Evolutionary conservation across 768 basidiomycete species (phyloP), one percentile per base, ranked within the genome.

Genomic region (Boletus vermiculosoides): DNA sequence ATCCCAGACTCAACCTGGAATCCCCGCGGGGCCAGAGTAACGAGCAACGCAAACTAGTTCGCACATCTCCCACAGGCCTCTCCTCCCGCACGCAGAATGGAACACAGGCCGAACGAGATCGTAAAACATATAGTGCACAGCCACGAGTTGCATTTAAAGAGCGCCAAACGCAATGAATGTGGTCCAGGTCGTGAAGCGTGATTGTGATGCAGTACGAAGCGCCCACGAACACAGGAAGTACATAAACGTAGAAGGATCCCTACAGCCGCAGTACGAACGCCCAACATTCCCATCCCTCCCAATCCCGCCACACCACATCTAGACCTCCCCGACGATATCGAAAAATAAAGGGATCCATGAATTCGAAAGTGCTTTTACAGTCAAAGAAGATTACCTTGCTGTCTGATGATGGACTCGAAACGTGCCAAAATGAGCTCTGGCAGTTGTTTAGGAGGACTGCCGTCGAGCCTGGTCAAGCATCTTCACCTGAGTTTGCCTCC

Each of bases 401-500:
- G 5, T 20, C 58, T 15, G 28, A 25, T 18, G 13, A 39, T 13
- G 37, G 2, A 15, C 1, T 5, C 30, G 20, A n/a, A 36, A 20
- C 10, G 22, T 45, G 22, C 25, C 10, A 50, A 15, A 8, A 52
- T 5, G 46, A 50, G 12, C 53, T 74, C 5, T 72, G 72, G 72
- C 39, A 53, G 5, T 46, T 47, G 36, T 57, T 74, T 11, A 62
- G 42, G 50, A 58, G 45, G 23, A 64, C 57, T 5, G 62, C 72
- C 12, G 60, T 72, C 34, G 72, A 72, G 31, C 62, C 71, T 6
- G 45, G 56, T 16, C 72, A 74, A 50, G 64, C 61, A 7, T 57
- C 69, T 4, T 36, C 52, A 12, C 65, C 65, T n/a, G 50, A 54
- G 13, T 40, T 72, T 11, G 1, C 23, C 41, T 64, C 65, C 31